A percentile compares a stretch with the other conserved stretches of the same genome.
These are phyloP conservation scores for Nymphaea thermarum DNA, from an alignment of 164 flowering plant genomes.

Conservation along the genomic window DNA sequence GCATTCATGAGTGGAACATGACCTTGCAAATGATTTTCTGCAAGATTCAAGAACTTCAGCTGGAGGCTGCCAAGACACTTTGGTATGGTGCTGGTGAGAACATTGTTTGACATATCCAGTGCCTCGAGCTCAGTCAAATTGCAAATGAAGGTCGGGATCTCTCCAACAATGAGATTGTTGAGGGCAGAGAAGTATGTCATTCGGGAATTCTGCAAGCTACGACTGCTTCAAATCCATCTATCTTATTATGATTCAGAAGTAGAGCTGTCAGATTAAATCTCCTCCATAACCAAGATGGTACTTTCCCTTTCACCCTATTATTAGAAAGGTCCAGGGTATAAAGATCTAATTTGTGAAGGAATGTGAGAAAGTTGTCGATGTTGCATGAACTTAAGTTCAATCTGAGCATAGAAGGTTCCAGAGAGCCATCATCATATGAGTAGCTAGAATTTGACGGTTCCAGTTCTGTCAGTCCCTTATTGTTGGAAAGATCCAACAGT, in stretches of 20 bases:
- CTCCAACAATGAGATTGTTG: conserved; percentile 26
- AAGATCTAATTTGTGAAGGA: conserved; percentile 21
- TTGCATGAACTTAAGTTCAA: conserved; percentile 30
- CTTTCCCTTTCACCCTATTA: too few relatives aligned
- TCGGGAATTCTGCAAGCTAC: background rate
- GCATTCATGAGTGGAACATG: conserved; percentile 3
- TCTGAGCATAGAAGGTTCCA: conserved; percentile 14
- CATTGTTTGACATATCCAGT: conserved; percentile 36
- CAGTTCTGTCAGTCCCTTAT: conserved; percentile 4
- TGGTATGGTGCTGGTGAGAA: conserved; percentile 34
- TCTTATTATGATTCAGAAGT: conserved; percentile 12
- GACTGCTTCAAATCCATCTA: conserved; percentile 18
- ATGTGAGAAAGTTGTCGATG: conserved; percentile 19
- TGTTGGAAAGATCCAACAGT: conserved; percentile 24
- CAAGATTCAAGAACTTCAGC: conserved; percentile 48
- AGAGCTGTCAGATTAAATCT: too few relatives aligned
- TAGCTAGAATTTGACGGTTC: background rate
- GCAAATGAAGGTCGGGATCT: conserved; percentile 35
- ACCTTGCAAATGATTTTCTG: conserved; percentile 41
- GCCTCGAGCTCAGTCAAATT: conserved; percentile 23
- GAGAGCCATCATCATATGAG: background rate
- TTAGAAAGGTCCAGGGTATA: conserved; percentile 30
- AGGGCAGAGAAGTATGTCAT: conserved; percentile 6
- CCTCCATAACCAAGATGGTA: too few relatives aligned
- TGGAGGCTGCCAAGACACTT: conserved; percentile 29